A percentile compares a stretch with the other conserved stretches of the same genome.
Conservation (phyloP, 2,329 filamentous ascomycete species). For the Cladophialophora psammophila region DNA sequence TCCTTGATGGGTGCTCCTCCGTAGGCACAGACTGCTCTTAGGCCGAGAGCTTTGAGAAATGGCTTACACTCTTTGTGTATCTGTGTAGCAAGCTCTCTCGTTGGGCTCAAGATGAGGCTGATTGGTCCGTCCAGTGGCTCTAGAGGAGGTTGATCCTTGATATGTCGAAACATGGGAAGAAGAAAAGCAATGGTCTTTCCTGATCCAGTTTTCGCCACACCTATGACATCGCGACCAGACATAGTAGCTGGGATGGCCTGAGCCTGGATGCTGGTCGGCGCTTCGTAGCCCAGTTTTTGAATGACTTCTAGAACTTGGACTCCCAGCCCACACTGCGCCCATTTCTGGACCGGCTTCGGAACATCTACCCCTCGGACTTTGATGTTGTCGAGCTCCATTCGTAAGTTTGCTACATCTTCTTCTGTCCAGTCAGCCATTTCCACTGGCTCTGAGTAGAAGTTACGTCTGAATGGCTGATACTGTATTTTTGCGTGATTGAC, state of each 20-base stretch:
- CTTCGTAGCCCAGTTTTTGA: slow-evolving; percentile 79
- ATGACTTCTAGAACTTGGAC: slow-evolving; percentile 88
- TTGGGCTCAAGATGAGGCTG: slow-evolving; percentile 89
- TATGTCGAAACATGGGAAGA: slow-evolving; percentile 96
- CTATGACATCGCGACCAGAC: slow-evolving; percentile 94
- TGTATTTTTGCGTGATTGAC: slow-evolving; percentile 87
- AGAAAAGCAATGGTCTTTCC: slow-evolving; percentile 97
- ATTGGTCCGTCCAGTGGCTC: slow-evolving; percentile 87
- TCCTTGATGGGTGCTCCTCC: slow-evolving; percentile 96
- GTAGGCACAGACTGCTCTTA: slow-evolving; percentile 90
- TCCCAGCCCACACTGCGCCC: slow-evolving; percentile 92
- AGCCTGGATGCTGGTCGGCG: slow-evolving; percentile 91
- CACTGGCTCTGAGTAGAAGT: slow-evolving; percentile 90
- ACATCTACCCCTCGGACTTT: slow-evolving; percentile 88
- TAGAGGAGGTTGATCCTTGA: slow-evolving; percentile 87
- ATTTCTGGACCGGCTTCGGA: slow-evolving; percentile 93
- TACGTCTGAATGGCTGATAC: slow-evolving; percentile 85
- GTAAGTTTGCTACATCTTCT: slow-evolving; percentile 79
- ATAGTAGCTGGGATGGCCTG: slow-evolving; percentile 95
- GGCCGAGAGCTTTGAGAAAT: slow-evolving; percentile 83
- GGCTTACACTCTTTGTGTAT: slow-evolving; percentile 95
- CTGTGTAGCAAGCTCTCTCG: slow-evolving; percentile 89
- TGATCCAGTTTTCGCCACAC: slow-evolving; percentile 95
- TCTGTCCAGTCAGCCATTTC: slow-evolving; percentile 85
- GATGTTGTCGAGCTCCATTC: slow-evolving; percentile 91